Evolutionary conservation across 2,329 filamentous ascomycete genomes (phyloP), one percentile per base, ranked within the genome.

Genomic region (Tolypocladium capitatum): DNA sequence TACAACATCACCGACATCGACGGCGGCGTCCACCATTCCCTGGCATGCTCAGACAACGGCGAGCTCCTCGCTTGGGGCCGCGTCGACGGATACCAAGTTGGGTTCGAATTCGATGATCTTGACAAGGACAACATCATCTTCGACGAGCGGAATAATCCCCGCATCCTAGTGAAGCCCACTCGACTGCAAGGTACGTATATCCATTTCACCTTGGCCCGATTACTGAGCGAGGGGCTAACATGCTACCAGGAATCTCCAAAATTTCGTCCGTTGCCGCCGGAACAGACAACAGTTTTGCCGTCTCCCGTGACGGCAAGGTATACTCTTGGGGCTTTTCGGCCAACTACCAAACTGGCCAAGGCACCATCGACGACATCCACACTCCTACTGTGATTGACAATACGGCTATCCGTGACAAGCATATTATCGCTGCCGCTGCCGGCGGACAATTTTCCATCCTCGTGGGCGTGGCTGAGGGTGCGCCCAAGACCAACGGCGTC

Each of bases 371-470:
- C 45, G 88, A 95, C 56, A 76, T 95, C 30, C 75, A 83, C 55
- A 73, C 78, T 24, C 87, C 90, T 0, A 92, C 84, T 0, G 59
- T 83, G 44, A 86, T 96, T 48, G 85, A 94, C 59, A 95, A 95
- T 69, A 85, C 82, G 13, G 89, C 88, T 38, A 78, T 92, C 28
- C 76, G 81, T 30, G 86, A 79, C 38, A 82, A 84, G 67, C 80
- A 82, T 63, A 73, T 96, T 40, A 74, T 81, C 32, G 87, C 76
- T 66, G 86, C 85, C n/a, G 86, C 86, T 40, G 84, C 84, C n/a
- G 90, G 91, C 54, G 89, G 89, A 5, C 90, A 96, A 61, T 96
- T 80, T 63, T 84, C 81, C 1, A 67, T 86, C 24, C 57, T 86
- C n/a, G 71, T 74, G 10, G 74, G 74, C 46, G 60, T 61, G 50